These are phyloP conservation scores for Sporothrix pallida DNA, from an alignment of 2,329 filamentous ascomycete species.

Conservation along the genomic window DNA sequence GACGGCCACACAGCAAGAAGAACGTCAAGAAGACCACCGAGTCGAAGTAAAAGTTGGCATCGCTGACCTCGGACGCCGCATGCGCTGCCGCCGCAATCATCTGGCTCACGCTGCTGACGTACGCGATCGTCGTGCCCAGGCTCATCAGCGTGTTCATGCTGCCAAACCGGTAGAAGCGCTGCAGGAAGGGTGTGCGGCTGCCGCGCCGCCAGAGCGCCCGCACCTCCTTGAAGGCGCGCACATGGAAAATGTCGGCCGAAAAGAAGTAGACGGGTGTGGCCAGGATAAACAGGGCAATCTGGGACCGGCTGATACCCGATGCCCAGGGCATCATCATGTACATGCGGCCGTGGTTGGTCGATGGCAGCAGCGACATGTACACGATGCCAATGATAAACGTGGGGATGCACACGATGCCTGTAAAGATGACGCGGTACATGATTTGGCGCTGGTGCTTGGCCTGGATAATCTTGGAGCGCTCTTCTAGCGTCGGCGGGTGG, in stretches of 20 bases:
- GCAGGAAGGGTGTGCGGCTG: constrained; percentile 73
- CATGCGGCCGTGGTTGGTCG: constrained; percentile 60
- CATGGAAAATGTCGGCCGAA: constrained; percentile 84
- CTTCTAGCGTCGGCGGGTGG: constrained; percentile 82
- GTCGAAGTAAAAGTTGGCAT: constrained; percentile 79
- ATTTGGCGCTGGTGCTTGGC: constrained; percentile 71
- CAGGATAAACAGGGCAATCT: constrained; percentile 80
- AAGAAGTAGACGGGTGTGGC: constrained; percentile 88
- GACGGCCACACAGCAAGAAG: constrained; percentile 77
- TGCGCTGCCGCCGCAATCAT: constrained; percentile 67
- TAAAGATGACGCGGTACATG: constrained; percentile 71
- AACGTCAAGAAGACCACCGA: constrained; percentile 90
- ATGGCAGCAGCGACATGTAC: constrained; percentile 81
- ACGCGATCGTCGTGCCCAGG: constrained; percentile 85
- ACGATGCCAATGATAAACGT: constrained; percentile 87
- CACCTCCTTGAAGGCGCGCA: constrained; percentile 78
- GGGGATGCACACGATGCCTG: constrained; percentile 73
- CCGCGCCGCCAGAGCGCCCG: constrained; percentile 75
- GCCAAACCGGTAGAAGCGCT: constrained; percentile 87
- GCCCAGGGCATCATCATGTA: constrained; percentile 75
- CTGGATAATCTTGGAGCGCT: constrained; percentile 76
- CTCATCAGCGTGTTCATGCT: constrained; percentile 97
- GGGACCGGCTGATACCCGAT: constrained; percentile 74
- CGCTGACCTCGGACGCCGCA: constrained; percentile 48
- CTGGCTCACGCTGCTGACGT: constrained; percentile 79